Percentiles rank a stretch among this genome's conserved stretches.
phyloP scores from a whole-genome alignment of 2,329 filamentous ascomycete genomes.

The Bisporella sp. region DNA sequence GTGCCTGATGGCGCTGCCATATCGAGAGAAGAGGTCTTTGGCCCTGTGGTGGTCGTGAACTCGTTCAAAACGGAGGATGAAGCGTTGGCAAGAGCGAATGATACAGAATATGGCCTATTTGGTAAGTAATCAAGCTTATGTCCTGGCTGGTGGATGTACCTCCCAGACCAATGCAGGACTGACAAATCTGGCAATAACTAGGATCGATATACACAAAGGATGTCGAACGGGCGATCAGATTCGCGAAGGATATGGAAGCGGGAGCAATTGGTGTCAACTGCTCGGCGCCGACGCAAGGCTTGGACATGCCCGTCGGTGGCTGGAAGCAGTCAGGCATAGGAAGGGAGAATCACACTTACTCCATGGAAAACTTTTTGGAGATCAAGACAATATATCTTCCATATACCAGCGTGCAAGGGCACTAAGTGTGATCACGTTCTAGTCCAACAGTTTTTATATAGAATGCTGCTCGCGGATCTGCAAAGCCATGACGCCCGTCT shows the following conservation, averaged over 20 bases:
- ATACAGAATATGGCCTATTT: conserved; percentile 49
- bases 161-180: too few species aligned
- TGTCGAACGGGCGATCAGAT: conserved; percentile 28
- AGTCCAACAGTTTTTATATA: too few species aligned
- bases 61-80: conserved; percentile 50
- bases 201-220: conserved; percentile 51
- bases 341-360: background rate
- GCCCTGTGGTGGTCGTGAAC: conserved; percentile 52
- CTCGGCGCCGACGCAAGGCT: conserved; percentile 3
- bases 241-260: conserved; percentile 40
- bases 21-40: conserved; percentile 23
- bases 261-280: conserved; percentile 48
- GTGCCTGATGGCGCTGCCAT: conserved; percentile 33
- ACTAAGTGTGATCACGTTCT: too few species aligned
- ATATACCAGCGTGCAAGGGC: too few species aligned
- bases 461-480: too few species aligned
- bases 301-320: conserved; percentile 10
- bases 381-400: too few species aligned
- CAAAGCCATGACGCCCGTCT: too few species aligned
- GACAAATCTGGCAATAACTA: too few species aligned
- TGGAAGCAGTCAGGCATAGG: conserved; percentile 8
- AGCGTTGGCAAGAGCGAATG: conserved; percentile 44
- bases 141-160: too few species aligned
- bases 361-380: conserved; percentile 1
- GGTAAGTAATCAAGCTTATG: conserved; percentile 1